Evolutionary conservation across 495 filamentous ascomycete genomes (phyloP), one percentile per base, ranked within the genome.

Genomic region (Aspergillus cavernicola): DNA sequence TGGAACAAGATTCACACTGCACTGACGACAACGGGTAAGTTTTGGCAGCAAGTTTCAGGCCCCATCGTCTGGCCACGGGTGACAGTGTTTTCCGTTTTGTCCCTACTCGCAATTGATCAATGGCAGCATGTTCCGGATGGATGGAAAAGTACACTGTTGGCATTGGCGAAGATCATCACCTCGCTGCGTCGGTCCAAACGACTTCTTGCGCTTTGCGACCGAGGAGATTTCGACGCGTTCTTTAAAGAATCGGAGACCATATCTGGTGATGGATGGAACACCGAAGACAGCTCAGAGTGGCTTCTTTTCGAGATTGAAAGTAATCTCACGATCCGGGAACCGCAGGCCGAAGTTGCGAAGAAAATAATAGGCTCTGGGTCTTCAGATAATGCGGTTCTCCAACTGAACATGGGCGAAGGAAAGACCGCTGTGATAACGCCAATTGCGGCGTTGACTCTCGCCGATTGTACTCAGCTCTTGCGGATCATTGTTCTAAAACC

Each of bases 401-500:
- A 90, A 58, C 69, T 90, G 46, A 88, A 88, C 56, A 89, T 89
- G 85, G 86, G 86, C 0, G 78, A 87, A 60, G 86, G 87, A 0
- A 90, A 90, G 58, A 84, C 84, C 0, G 84, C 83, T 0, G 80
- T 88, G 1, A 87, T 90, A 47, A 76, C 88, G 4, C 85, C 86
- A 1, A 79, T 85, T 35, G 77, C 85, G 7, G 76, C 82, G 5
- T 72, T 74, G 0, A 64, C 67, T 3, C 60, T 89, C 13, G 84
- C 83, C 0, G 64, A 89, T 56, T 68, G 71, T 0, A 53, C 55
- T 0, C 70, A 65, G 15, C 67, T 89, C 0, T 74, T 79, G 0
- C 66, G 85, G 11, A 72, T 89, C 0, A 59, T 89, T 5, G 85
- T 89, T 8, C 73, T 75, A 8, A 86, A 84, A 55, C 75, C 86